Percentiles rank a stretch among this genome's conserved stretches.
Conservation (phyloP, 148 eudicot genomes). For the Chenopodium suecicum region DNA sequence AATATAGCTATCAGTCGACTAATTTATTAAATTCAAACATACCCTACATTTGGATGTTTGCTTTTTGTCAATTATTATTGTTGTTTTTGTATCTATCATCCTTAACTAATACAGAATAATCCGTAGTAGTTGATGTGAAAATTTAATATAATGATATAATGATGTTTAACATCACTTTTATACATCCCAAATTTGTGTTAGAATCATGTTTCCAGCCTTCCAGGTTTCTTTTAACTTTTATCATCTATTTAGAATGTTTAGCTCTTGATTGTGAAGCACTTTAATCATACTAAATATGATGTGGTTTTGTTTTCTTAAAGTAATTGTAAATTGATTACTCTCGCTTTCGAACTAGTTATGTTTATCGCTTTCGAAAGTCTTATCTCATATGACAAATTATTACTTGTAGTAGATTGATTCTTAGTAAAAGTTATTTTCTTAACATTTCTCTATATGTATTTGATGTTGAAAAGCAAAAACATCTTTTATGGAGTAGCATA, state of each 20-base stretch:
- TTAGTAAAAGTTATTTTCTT: too few species aligned
- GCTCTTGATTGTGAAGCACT: too few species aligned
- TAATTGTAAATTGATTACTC: background rate
- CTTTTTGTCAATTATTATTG: background rate
- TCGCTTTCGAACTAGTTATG: background rate
- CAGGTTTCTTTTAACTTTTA: background rate
- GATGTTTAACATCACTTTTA: background rate
- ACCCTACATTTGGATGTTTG: conserved; percentile 7
- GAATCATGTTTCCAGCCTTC: background rate
- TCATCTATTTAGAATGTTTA: background rate
- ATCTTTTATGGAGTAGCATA: too few species aligned
- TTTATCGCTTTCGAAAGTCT: too few species aligned
- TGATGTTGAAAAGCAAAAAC: too few species aligned
- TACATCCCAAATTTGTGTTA: background rate
- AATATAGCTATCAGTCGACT: background rate
- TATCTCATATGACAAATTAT: too few species aligned
- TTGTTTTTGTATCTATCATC: background rate
- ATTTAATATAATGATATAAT: background rate
- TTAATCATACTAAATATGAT: too few species aligned
- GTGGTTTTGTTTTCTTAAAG: background rate
- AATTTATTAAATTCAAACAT: background rate
- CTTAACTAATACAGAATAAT: background rate
- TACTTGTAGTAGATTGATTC: too few species aligned
- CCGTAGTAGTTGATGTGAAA: background rate
- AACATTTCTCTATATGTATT: too few species aligned